Evolutionary conservation across 345 rosid species (phyloP).

Genomic region (Linum lewisii): DNA sequence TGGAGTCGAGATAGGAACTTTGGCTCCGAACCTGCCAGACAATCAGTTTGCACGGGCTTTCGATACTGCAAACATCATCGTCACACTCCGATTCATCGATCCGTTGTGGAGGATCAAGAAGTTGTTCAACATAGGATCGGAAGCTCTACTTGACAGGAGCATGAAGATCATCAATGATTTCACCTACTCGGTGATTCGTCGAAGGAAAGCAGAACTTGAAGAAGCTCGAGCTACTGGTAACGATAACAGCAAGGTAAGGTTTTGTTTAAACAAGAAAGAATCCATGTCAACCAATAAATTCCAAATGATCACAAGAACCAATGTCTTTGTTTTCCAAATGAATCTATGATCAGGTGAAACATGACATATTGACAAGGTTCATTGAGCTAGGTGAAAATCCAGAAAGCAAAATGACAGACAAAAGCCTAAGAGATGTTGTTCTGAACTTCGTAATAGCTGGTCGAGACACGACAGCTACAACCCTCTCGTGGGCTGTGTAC

Average conservation of each 20-base stretch:
- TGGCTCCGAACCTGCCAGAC: constrained; percentile 60
- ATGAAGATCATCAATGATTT: constrained; percentile 63
- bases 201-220: constrained; percentile 57
- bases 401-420: constrained; percentile 41
- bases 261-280: too few relatives aligned
- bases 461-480: constrained; percentile 93
- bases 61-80: constrained; percentile 70
- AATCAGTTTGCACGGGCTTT: constrained; percentile 76
- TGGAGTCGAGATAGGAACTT: constrained; percentile 84
- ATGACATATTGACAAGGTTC: constrained; percentile 74
- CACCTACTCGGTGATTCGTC: constrained; percentile 67
- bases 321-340: constrained; percentile 4
- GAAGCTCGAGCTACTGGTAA: constrained; percentile 25
- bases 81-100: constrained; percentile 81
- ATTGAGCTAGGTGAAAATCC: constrained; percentile 70
- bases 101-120: constrained; percentile 80
- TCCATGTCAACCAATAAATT: too few relatives aligned
- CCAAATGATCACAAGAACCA: background rate
- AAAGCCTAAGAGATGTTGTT: constrained; percentile 75
- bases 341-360: constrained; percentile 46
- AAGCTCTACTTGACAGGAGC: constrained; percentile 76
- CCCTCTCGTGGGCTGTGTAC: constrained; percentile 87
- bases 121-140: constrained; percentile 66
- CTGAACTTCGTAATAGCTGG: constrained; percentile 93
- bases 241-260: constrained; percentile 31